Evolutionary conservation across 2,329 filamentous ascomycete genomes (phyloP).

Genomic region (Fusarium armeniacum): DNA sequence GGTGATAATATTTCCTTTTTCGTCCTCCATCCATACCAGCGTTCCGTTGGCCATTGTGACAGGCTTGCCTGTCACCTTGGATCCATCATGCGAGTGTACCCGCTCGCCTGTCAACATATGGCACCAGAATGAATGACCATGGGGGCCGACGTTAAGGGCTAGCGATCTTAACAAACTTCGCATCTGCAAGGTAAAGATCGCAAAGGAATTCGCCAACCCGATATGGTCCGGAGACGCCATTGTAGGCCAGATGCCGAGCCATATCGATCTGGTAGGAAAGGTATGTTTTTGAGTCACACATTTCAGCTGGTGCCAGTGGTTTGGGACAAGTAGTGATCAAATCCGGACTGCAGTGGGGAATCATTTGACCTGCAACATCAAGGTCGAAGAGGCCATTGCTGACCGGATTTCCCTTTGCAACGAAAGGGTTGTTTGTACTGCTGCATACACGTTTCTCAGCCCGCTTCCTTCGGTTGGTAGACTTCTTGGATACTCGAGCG

Average conservation of each 20-base stretch:
- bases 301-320: constrained; percentile 14
- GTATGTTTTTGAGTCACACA: constrained; percentile 10
- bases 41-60: constrained; percentile 18
- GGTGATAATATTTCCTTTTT: constrained; percentile 2
- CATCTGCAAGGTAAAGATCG: constrained; percentile 30
- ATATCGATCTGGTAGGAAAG: constrained; percentile 37
- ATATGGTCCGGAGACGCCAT: constrained; percentile 38
- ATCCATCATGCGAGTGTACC: constrained; percentile 8
- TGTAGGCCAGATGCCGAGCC: constrained; percentile 37
- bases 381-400: background rate
- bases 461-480: background rate
- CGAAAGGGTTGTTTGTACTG: constrained; percentile 4
- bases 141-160: constrained; percentile 3
- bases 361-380: background rate
- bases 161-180: constrained; percentile 35
- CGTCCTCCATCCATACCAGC: constrained; percentile 27
- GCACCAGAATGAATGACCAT: constrained; percentile 25
- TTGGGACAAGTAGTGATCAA: constrained; percentile 11
- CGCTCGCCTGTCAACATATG: constrained; percentile 24
- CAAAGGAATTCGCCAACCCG: constrained; percentile 44
- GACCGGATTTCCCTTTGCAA: background rate
- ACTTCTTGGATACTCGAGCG: constrained; percentile 1
- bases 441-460: background rate
- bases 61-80: constrained; percentile 25
- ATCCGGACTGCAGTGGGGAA: constrained; percentile 11